Evolutionary conservation across 1,284 basidiomycete genomes (phyloP).

Genomic region (Meira nashicola): DNA sequence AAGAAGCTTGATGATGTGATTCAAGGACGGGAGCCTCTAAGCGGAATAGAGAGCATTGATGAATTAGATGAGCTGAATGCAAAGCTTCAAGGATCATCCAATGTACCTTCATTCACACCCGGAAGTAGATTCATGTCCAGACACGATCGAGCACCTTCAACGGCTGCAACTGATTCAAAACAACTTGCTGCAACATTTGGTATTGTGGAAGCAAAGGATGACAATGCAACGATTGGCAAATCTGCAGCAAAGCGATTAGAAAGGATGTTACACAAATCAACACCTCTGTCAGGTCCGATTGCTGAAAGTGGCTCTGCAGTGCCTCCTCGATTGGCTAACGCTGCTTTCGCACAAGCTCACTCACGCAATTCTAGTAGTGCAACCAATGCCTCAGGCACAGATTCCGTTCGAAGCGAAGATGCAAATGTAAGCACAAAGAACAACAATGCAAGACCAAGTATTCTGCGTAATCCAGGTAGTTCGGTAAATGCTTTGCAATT

Average conservation of each 20-base stretch:
- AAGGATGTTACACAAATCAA: slow-evolving; percentile 20
- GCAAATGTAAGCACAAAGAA: too few relatives aligned
- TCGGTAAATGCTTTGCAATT: too few relatives aligned
- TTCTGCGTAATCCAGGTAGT: too few relatives aligned
- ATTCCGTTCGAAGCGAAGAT: too few relatives aligned
- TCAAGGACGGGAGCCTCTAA: background rate
- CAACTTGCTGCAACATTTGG: slow-evolving; percentile 6
- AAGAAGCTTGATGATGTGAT: background rate
- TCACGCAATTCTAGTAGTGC: too few relatives aligned
- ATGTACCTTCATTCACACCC: background rate
- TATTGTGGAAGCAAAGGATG: slow-evolving; percentile 28
- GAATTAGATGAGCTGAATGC: background rate
- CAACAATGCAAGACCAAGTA: too few relatives aligned
- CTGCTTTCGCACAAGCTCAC: too few relatives aligned
- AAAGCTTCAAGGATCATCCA: background rate
- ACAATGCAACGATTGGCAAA: slow-evolving; percentile 36
- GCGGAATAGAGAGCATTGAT: background rate
- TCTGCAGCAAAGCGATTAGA: slow-evolving; percentile 37
- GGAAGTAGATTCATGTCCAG: background rate
- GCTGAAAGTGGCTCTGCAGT: too few relatives aligned
- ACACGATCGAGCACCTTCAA: slow-evolving; percentile 2
- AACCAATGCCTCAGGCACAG: too few relatives aligned
- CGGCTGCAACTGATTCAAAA: background rate
- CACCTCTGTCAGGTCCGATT: too few relatives aligned
- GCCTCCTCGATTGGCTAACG: too few relatives aligned